Base-by-base conservation (phyloP, 345 rosid species). In the Camelina neglecta region DNA sequence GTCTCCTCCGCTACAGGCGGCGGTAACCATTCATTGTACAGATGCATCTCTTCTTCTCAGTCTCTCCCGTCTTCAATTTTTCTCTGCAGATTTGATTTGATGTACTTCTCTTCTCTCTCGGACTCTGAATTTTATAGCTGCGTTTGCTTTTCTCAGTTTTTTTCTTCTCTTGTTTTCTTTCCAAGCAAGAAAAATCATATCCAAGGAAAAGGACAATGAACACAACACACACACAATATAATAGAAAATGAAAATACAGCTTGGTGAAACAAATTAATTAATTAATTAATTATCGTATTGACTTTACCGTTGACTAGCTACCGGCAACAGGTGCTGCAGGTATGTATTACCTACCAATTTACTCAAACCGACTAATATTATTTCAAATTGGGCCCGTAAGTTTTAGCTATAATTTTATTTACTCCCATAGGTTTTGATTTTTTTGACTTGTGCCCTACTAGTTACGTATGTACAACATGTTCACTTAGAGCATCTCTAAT, bases 1-100 rank as follows among this genome's bases (percentile, higher is more conserved):
- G 97, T 85, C 78, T 87, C 91, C 79, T 87, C 93, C 67, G 87
- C 97, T 68, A 95, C 93, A 38, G 93, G 93, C 21, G 97, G 99
- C 20, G 99, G 99, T 71, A 95, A 75, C 99, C 96, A 92, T 29
- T 86, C 97, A 83, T 95, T 92, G 85, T 89, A 92, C 70, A 92
- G 90, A 84, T 95, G 99, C 99, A 92, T 95, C 74, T 61, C 49
- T 54, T 49, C 75, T 55, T 69, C 50, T 75, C 49, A 49, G n/a
- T 71, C 69, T 35, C 63, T 29, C 31, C 31, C 61, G 47, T 57
- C 69, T 59, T 59, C 74, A 48, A 51, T 31, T 72, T 72, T 67
- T 29, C 31, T 29, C 60, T 53, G 57, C 15, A 10, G 62, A 49
- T 63, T 41, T 56, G 62, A 31, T 26, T 3, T 26, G 29, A 26